phyloP scores from a whole-genome alignment of 1,139 yeast species.

The Debaryomyces subglobosus region DNA sequence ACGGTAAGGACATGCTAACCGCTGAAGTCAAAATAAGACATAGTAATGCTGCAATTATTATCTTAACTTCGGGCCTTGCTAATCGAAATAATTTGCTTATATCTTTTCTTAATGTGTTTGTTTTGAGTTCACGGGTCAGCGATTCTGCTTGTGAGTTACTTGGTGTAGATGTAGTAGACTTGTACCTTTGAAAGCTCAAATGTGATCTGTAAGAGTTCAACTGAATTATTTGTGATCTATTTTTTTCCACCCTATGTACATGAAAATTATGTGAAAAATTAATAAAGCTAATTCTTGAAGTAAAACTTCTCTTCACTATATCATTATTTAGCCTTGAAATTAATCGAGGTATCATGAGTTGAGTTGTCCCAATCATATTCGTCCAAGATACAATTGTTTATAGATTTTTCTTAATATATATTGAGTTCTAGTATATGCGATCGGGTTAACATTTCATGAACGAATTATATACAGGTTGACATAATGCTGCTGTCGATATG shows the following conservation, averaged over 20 bases:
- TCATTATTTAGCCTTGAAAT: background rate
- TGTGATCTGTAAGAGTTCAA: background rate
- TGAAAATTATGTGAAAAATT: background rate
- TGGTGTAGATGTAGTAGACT: background rate
- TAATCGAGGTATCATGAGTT: constrained; percentile 1
- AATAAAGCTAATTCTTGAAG: background rate
- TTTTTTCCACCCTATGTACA: constrained; percentile 6
- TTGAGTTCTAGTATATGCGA: background rate
- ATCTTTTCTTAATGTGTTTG: constrained; percentile 18
- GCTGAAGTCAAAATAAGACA: constrained; percentile 60
- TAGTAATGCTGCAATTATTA: constrained; percentile 53
- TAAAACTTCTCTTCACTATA: background rate
- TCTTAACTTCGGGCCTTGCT: constrained; percentile 42
- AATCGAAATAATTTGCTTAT: constrained; percentile 31
- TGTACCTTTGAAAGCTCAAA: background rate
- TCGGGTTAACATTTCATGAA: background rate
- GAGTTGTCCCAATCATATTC: background rate
- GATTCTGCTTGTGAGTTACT: background rate
- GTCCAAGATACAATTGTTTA: background rate
- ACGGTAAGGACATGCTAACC: constrained; percentile 70
- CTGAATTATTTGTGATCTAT: background rate
- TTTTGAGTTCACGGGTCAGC: background rate
- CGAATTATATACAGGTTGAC: constrained; percentile 6
- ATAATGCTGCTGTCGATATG: background rate
- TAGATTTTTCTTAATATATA: background rate